phyloP scores from a whole-genome alignment of 306 rosid species.

The Ormosia emarginata region DNA sequence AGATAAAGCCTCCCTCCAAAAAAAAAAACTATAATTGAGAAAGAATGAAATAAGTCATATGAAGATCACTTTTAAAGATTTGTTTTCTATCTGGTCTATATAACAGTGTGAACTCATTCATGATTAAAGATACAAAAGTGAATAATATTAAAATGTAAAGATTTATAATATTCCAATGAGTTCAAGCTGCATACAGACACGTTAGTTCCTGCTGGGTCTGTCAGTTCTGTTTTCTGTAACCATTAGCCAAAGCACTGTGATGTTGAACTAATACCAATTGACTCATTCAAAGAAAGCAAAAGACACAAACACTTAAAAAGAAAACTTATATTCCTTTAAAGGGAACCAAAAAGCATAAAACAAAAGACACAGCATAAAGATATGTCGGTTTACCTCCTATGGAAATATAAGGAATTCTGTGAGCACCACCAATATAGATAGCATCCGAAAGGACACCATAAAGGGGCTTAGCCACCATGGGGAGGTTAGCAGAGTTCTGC shows the following conservation, averaged over 20 bases:
- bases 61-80: neutral
- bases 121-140: neutral
- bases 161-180: neutral
- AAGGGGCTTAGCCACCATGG: conserved; percentile 90
- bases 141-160: neutral
- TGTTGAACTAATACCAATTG: neutral
- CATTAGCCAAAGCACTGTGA: neutral
- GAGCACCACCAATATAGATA: conserved; percentile 69
- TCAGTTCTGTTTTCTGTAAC: neutral
- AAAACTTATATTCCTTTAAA: neutral
- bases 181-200: neutral
- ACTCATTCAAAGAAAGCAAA: neutral
- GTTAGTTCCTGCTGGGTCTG: neutral
- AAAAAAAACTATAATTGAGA: neutral
- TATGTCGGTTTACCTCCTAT: conserved; percentile 60
- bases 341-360: neutral
- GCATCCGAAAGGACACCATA: conserved; percentile 84
- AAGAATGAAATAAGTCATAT: neutral
- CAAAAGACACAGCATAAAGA: neutral
- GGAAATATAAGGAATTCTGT: conserved; percentile 69
- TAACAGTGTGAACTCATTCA: neutral
- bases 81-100: neutral
- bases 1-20: neutral
- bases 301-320: neutral
- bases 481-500: conserved; percentile 66